Conservation (phyloP, 179 eudicot genomes). For the Beta macrorhiza region DNA sequence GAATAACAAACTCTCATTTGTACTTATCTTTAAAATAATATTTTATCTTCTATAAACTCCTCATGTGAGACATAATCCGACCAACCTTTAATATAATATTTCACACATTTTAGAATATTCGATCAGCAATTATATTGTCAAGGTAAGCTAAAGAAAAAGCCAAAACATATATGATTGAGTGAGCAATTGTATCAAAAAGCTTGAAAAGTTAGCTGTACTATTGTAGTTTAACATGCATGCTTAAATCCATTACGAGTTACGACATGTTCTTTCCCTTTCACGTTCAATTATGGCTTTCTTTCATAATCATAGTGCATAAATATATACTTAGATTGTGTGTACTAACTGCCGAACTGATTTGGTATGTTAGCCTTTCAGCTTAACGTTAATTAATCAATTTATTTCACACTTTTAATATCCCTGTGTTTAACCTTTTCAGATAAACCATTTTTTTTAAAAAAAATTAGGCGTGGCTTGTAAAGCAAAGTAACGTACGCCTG, state of each 20-base stretch:
- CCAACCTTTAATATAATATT: no score
- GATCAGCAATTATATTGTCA: slow-evolving; percentile 15
- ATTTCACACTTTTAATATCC: not conserved
- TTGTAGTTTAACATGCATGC: slow-evolving; percentile 21
- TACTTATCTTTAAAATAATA: no score
- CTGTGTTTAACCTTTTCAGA: not conserved
- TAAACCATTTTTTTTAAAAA: no score
- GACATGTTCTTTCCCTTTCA: slow-evolving; percentile 15
- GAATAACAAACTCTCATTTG: no score
- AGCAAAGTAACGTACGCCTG: not conserved
- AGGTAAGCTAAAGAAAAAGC: slow-evolving; percentile 20
- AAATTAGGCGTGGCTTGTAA: not conserved
- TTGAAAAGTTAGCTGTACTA: slow-evolving; percentile 1
- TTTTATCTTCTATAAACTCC: no score
- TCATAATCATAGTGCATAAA: not conserved
- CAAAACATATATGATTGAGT: slow-evolving; percentile 2
- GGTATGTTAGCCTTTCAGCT: not conserved
- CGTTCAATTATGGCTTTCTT: not conserved
- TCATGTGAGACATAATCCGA: no score
- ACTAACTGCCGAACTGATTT: not conserved
- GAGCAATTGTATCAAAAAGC: not conserved
- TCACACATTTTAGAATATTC: not conserved
- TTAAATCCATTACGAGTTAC: slow-evolving; percentile 25
- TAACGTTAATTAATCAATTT: not conserved
- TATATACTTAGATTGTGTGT: not conserved